These are phyloP conservation scores for Trametes hirsuta DNA, from an alignment of 1,284 basidiomycete species.

Conservation along the genomic window DNA sequence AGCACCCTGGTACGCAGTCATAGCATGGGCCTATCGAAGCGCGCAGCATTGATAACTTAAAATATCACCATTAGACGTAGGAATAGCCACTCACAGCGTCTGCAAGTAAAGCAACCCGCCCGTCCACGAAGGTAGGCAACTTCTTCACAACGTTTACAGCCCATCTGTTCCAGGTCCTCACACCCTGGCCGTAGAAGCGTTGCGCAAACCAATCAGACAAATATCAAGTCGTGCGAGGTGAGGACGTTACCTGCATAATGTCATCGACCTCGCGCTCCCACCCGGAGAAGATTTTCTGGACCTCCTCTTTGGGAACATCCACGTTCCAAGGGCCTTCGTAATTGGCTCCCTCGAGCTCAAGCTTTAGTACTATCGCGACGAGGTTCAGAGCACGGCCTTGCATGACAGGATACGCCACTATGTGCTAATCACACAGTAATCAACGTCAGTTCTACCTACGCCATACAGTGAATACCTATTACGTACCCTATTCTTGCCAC, in stretches of 20 bases:
- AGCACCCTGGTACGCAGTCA: slow-evolving; percentile 41
- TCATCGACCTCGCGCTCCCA: slow-evolving; percentile 36
- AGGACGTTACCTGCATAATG: slow-evolving; percentile 30
- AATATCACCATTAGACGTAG: no score
- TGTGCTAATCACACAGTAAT: slow-evolving; percentile 1
- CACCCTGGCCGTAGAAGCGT: background rate
- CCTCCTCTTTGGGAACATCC: slow-evolving; percentile 25
- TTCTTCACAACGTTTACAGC: slow-evolving; percentile 25
- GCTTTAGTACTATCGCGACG: slow-evolving; percentile 25
- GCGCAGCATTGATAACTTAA: background rate
- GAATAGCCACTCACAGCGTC: slow-evolving; percentile 31
- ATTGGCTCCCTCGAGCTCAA: slow-evolving; percentile 25
- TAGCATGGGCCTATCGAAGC: slow-evolving; percentile 19
- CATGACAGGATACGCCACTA: slow-evolving; percentile 20
- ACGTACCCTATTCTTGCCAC: slow-evolving; percentile 32
- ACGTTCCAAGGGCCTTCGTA: slow-evolving; percentile 33
- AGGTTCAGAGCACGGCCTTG: slow-evolving; percentile 27
- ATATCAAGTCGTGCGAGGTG: background rate
- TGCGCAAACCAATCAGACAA: slow-evolving; percentile 3
- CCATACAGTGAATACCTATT: background rate
- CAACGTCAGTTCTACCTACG: no score
- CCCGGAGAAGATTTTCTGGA: slow-evolving; percentile 22
- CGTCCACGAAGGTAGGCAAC: slow-evolving; percentile 29
- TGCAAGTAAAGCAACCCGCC: slow-evolving; percentile 32
- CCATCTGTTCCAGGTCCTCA: background rate